Conservation (phyloP, 1,139 yeast species). For the Geotrichum fermentans region DNA sequence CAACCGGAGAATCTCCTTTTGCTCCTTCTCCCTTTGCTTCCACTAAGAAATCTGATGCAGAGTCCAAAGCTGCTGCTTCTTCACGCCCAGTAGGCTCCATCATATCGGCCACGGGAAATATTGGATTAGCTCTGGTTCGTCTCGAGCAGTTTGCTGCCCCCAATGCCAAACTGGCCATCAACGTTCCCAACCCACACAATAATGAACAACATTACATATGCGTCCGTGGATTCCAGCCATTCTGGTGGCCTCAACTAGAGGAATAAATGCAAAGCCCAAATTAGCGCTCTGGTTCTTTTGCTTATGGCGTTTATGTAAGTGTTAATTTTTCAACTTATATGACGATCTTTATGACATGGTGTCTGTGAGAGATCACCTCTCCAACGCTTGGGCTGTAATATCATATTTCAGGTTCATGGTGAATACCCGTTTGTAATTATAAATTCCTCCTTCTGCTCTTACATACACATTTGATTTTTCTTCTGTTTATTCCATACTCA, state of each 20-base stretch:
- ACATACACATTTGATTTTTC: too few species aligned
- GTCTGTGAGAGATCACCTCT: too few species aligned
- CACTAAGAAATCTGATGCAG: background rate
- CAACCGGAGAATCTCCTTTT: conserved; percentile 13
- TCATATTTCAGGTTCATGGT: too few species aligned
- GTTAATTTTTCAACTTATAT: too few species aligned
- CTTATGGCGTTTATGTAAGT: background rate
- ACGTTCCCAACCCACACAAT: conserved; percentile 27
- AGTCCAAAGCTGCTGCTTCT: conserved; percentile 12
- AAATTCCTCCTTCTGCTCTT: too few species aligned
- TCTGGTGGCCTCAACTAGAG: conserved; percentile 56
- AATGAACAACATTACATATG: conserved; percentile 36
- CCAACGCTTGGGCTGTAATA: too few species aligned
- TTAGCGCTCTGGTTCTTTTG: background rate
- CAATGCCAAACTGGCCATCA: conserved; percentile 33
- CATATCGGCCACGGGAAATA: conserved; percentile 50
- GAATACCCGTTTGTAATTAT: too few species aligned
- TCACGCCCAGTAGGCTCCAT: conserved; percentile 47
- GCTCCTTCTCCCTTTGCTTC: conserved; percentile 36
- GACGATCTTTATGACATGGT: background rate
- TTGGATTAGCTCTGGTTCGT: conserved; percentile 62
- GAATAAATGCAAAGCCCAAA: conserved; percentile 4
- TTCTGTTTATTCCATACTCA: too few species aligned
- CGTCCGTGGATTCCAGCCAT: conserved; percentile 51
- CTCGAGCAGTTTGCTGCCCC: conserved; percentile 44